A percentile compares a stretch with the other conserved stretches of the same genome.
These are phyloP conservation scores for Lagerstroemia speciosa DNA, from an alignment of 345 rosid genomes.

Conservation along the genomic window DNA sequence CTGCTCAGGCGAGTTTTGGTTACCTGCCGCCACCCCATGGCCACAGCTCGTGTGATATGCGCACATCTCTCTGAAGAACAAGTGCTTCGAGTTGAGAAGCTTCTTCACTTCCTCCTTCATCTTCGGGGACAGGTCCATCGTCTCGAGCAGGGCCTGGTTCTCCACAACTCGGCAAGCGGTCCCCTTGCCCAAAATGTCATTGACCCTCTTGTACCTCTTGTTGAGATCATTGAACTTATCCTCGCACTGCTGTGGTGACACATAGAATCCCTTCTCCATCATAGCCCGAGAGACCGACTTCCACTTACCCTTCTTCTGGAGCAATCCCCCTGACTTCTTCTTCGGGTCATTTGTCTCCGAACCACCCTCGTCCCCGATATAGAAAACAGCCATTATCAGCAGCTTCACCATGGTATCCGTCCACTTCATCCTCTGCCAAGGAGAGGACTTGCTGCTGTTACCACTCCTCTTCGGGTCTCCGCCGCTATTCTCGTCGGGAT, in stretches of 20 bases:
- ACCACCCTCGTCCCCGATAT: conserved; percentile 85
- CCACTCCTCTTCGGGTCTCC: conserved; percentile 42
- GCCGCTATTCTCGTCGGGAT: conserved; percentile 42
- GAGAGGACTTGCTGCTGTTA: conserved; percentile 52
- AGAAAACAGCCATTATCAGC: conserved; percentile 76
- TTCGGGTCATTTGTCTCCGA: conserved; percentile 48
- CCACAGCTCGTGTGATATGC: conserved; percentile 88
- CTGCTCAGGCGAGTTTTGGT: conserved; percentile 32
- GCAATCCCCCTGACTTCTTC: conserved; percentile 43
- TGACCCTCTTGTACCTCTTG: conserved; percentile 95
- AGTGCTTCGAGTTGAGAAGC: conserved; percentile 79
- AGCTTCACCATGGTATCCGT: conserved; percentile 83
- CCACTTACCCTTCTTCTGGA: conserved; percentile 99
- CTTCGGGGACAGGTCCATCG: conserved; percentile 65
- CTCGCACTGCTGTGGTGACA: conserved; percentile 98
- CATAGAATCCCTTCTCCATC: conserved; percentile 92
- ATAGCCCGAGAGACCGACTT: conserved; percentile 88
- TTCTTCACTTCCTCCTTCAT: conserved; percentile 82
- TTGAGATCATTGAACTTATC: conserved; percentile 95
- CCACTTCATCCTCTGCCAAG: conserved; percentile 99
- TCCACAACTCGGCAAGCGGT: conserved; percentile 90
- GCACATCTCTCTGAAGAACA: conserved; percentile 95
- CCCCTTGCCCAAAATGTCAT: conserved; percentile 86
- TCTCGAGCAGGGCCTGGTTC: conserved; percentile 70
- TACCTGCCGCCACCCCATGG: conserved; percentile 31